phyloP scores from a whole-genome alignment of 805 yeast genomes.

The Lachancea waltii region DNA sequence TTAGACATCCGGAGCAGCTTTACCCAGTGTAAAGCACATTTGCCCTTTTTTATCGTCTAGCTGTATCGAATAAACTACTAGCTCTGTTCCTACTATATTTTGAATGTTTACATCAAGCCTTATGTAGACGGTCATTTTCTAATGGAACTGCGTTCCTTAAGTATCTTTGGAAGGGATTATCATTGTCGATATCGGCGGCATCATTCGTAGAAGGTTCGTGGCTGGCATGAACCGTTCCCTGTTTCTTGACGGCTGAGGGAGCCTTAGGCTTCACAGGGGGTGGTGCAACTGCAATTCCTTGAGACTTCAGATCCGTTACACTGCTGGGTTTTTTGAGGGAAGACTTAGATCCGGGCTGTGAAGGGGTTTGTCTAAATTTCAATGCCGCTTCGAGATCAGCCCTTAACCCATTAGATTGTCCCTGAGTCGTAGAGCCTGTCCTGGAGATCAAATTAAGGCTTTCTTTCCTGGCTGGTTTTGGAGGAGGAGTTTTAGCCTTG shows the following conservation, averaged over 20 bases:
- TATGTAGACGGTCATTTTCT: slow-evolving; percentile 32
- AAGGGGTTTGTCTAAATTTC: background rate
- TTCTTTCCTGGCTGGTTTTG: slow-evolving; percentile 3
- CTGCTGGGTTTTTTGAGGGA: no score
- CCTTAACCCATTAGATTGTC: no score
- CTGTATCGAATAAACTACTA: background rate
- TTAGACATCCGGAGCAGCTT: no score
- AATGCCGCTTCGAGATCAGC: slow-evolving; percentile 2
- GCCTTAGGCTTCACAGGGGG: slow-evolving; percentile 1
- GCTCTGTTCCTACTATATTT: background rate
- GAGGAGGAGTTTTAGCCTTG: background rate
- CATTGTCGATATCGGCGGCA: slow-evolving; percentile 17
- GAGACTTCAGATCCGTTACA: no score
- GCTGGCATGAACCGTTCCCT: background rate
- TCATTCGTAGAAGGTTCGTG: background rate
- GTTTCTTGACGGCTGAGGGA: no score
- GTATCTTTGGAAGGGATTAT: slow-evolving; percentile 35
- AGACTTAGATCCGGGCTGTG: background rate
- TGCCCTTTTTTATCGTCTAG: no score
- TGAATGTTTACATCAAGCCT: slow-evolving; percentile 3
- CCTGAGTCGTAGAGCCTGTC: background rate
- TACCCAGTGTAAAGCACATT: no score
- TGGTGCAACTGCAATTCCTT: slow-evolving; percentile 1
- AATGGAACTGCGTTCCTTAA: slow-evolving; percentile 36
- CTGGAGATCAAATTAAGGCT: background rate